Conservation (phyloP, 2,329 filamentous ascomycete species). For the Golovinomyces cichoracearum region DNA sequence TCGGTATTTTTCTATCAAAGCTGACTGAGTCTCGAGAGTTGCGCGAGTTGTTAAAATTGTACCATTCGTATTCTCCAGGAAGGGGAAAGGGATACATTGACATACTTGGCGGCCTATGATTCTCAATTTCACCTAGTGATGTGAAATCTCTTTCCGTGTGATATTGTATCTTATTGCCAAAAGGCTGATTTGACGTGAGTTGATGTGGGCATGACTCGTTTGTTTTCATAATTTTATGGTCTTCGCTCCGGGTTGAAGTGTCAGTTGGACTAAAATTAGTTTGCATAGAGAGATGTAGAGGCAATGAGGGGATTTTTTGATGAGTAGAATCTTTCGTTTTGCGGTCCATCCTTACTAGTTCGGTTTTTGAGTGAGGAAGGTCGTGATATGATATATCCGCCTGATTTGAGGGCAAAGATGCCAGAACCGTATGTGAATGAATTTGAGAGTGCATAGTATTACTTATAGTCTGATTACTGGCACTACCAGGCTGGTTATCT, state of each 20-base stretch:
- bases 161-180: slow-evolving; percentile 10
- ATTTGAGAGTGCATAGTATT: slow-evolving; percentile 24
- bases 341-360: no score
- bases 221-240: slow-evolving; percentile 8
- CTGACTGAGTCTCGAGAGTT: slow-evolving; percentile 10
- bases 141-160: slow-evolving; percentile 11
- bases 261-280: slow-evolving; percentile 7
- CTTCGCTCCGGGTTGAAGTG: slow-evolving; percentile 13
- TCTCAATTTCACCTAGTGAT: slow-evolving; percentile 14
- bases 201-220: slow-evolving; percentile 11
- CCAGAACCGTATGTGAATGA: slow-evolving; percentile 20
- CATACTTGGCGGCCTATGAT: slow-evolving; percentile 13
- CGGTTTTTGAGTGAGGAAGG: no score
- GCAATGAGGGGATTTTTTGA: not conserved
- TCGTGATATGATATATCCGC: slow-evolving; percentile 17
- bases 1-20: slow-evolving; percentile 12
- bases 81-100: slow-evolving; percentile 13
- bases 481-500: slow-evolving; percentile 11
- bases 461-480: slow-evolving; percentile 18
- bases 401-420: slow-evolving; percentile 23
- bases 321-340: not conserved
- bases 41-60: slow-evolving; percentile 11
- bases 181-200: slow-evolving; percentile 12
- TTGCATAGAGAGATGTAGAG: slow-evolving; percentile 8
- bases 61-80: slow-evolving; percentile 10